Evolutionary conservation across 2,329 filamentous ascomycete genomes (phyloP).

Genomic region (Moelleriella libera): DNA sequence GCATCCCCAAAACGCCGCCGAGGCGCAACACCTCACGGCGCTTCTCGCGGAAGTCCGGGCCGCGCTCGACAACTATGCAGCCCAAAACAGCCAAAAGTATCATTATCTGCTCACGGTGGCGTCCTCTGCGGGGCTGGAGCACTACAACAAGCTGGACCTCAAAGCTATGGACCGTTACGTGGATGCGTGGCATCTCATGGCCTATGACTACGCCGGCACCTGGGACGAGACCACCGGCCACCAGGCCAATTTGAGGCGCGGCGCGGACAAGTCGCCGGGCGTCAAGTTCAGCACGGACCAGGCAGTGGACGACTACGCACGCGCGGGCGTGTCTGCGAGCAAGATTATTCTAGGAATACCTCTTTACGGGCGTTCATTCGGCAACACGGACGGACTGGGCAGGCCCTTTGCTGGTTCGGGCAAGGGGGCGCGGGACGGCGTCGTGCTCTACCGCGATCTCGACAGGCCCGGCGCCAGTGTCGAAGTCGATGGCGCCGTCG

Average conservation of each 20-base stretch:
- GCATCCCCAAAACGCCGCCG: conserved; percentile 24
- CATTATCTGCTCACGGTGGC: conserved; percentile 38
- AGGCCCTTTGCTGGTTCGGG: conserved; percentile 49
- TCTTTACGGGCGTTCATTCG: conserved; percentile 66
- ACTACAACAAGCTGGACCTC: conserved; percentile 37
- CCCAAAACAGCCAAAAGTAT: conserved; percentile 22
- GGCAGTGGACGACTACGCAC: conserved; percentile 40
- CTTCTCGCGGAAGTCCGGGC: conserved; percentile 27
- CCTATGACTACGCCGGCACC: conserved; percentile 56
- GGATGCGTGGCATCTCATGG: conserved; percentile 50
- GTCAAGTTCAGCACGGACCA: conserved; percentile 58
- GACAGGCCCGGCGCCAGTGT: conserved; percentile 45
- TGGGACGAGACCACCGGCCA: conserved; percentile 53
- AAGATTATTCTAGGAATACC: conserved; percentile 69
- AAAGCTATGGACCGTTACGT: conserved; percentile 39
- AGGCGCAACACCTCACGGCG: conserved; percentile 26
- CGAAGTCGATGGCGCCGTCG: conserved; percentile 37
- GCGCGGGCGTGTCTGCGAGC: conserved; percentile 37
- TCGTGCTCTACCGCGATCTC: conserved; percentile 63
- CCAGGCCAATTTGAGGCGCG: conserved; percentile 53
- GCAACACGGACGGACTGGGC: conserved; percentile 52
- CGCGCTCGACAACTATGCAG: conserved; percentile 28
- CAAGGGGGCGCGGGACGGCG: conserved; percentile 41
- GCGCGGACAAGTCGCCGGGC: conserved; percentile 30
- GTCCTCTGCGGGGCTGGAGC: conserved; percentile 29